Percentiles rank a stretch among this genome's conserved stretches.
phyloP scores from a whole-genome alignment of 345 rosid genomes.

The Ricinus communis region DNA sequence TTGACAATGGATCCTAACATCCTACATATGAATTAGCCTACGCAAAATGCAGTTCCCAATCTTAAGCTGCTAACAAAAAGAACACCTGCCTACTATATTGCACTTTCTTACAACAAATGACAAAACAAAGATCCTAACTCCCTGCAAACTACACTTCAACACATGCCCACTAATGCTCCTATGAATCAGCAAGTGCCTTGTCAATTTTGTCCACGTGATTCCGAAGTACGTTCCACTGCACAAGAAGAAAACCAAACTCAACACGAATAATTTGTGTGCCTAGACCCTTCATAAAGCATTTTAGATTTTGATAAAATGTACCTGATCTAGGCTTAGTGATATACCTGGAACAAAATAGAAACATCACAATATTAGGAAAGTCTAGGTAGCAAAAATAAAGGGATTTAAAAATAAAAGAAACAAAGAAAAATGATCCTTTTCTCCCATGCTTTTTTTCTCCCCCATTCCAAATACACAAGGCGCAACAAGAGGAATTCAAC shows the following conservation, averaged over 20 bases:
- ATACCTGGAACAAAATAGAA: conserved; percentile 51
- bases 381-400: not conserved
- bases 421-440: not conserved
- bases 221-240: conserved; percentile 68
- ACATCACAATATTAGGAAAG: not conserved
- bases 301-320: conserved; percentile 28
- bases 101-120: not conserved
- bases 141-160: not conserved
- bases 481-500: not conserved
- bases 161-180: conserved; percentile 9
- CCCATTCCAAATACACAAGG: not conserved
- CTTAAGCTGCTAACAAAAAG: not conserved
- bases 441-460: not conserved
- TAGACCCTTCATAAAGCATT: not conserved
- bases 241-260: not conserved
- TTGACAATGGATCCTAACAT: not conserved
- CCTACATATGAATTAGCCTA: not conserved
- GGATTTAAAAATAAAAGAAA: not conserved
- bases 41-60: not conserved
- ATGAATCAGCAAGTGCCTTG: conserved; percentile 53
- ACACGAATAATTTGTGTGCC: not conserved
- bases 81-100: not conserved
- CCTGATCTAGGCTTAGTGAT: conserved; percentile 83
- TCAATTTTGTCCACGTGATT: conserved; percentile 61
- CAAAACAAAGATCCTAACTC: conserved; percentile 3